Conservation (phyloP, 2,329 filamentous ascomycete genomes). For the Fusarium brachygibbosum region DNA sequence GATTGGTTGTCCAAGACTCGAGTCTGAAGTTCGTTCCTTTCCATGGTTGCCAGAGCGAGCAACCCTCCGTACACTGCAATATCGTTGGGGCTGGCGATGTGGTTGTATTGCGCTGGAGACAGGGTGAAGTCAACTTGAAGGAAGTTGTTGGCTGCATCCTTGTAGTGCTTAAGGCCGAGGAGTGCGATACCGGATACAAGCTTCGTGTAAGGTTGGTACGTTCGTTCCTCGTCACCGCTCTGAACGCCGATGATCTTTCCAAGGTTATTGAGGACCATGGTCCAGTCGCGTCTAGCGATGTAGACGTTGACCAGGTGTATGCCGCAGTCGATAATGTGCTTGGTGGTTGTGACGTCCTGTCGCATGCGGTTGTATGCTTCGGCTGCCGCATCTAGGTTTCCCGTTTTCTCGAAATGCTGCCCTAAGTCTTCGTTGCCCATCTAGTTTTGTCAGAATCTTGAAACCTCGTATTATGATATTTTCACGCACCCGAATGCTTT, state of each 20-base stretch:
- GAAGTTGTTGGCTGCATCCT: constrained; percentile 79
- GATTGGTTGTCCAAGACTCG: constrained; percentile 82
- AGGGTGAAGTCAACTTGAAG: constrained; percentile 69
- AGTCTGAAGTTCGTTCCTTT: constrained; percentile 78
- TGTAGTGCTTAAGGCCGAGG: constrained; percentile 62
- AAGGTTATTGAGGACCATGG: constrained; percentile 70
- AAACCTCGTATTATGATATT: not conserved
- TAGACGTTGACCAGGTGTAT: constrained; percentile 82
- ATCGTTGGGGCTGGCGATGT: constrained; percentile 85
- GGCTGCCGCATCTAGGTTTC: constrained; percentile 77
- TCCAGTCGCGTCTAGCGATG: constrained; percentile 83
- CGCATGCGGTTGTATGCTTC: constrained; percentile 90
- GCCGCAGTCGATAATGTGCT: constrained; percentile 86
- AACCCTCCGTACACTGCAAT: constrained; percentile 93
- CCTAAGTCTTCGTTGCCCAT: constrained; percentile 97
- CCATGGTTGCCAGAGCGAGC: constrained; percentile 90
- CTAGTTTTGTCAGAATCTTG: constrained; percentile 60
- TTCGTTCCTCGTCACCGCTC: constrained; percentile 61
- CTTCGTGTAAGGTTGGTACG: constrained; percentile 63
- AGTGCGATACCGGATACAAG: constrained; percentile 66
- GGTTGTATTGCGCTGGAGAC: constrained; percentile 70
- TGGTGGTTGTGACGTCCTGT: constrained; percentile 85
- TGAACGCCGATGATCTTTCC: constrained; percentile 73
- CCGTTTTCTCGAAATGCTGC: constrained; percentile 82
- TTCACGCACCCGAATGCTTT: constrained; percentile 82